phyloP scores from a whole-genome alignment of 2,329 filamentous ascomycete species.

The Exophiala sp. region DNA sequence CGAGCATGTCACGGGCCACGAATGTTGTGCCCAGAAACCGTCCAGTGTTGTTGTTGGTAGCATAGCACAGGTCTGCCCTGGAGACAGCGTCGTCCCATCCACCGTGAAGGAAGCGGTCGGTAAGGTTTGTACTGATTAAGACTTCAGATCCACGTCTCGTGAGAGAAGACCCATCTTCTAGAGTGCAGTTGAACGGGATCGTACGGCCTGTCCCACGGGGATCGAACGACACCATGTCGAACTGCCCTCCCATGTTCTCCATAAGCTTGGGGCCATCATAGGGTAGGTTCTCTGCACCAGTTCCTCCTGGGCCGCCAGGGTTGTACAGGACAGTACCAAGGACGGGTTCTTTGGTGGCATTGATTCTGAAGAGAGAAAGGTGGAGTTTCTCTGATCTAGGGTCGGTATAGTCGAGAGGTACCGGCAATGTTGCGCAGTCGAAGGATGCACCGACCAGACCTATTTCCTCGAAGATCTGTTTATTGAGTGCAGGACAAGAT shows the following conservation, averaged over 20 bases:
- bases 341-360: conserved; percentile 30
- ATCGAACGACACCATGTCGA: conserved; percentile 22
- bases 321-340: conserved; percentile 36
- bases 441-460: conserved; percentile 1
- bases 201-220: conserved; percentile 22
- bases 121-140: conserved; percentile 12
- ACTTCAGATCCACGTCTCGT: not conserved
- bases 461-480: not conserved
- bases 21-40: conserved; percentile 39
- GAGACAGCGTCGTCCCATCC: conserved; percentile 17
- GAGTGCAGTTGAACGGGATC: conserved; percentile 23
- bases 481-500: conserved; percentile 12
- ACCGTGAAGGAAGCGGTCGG: conserved; percentile 8
- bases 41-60: conserved; percentile 2
- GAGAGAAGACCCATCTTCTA: not conserved
- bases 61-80: conserved; percentile 7
- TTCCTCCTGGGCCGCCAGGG: conserved; percentile 36
- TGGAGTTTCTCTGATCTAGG: conserved; percentile 27
- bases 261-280: not conserved
- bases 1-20: conserved; percentile 44
- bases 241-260: conserved; percentile 18
- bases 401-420: conserved; percentile 37
- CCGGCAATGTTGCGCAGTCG: conserved; percentile 33
- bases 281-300: conserved; percentile 25
- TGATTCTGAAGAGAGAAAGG: conserved; percentile 30